Evolutionary conservation across 176 grass and related monocot species (phyloP), one percentile per base, ranked within the genome.

Genomic region (Rhipidocladum racemiflorum): DNA sequence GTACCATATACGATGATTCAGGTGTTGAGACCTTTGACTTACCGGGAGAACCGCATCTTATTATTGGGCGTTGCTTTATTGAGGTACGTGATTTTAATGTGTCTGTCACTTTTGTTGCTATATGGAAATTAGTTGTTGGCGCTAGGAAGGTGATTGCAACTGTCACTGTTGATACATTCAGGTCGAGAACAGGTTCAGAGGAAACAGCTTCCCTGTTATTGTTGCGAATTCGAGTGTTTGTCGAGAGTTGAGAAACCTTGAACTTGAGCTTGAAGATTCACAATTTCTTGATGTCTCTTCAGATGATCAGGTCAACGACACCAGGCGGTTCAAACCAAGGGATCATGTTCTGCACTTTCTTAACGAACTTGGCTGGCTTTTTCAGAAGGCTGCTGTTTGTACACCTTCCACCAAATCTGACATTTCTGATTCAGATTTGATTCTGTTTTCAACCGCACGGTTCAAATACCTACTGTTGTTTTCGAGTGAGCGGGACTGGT

Each of bases 121-220:
- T 75, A 6, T 54, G 51, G 1, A 59, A 36, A 87, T 72, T 55
- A 67, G 12, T 75, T 71, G 21, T 87, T 57, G 40, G 29, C 13
- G 23, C 51, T 80, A n/a, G n/a, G 61, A 72, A 85, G 61, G 39
- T 80, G 79, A 79, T 74, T 40, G 64, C 18, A 91, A 67, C 43
- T 89, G 46, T 84, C 23, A 50, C 71, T 49, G 34, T 85, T 95
- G 65, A 79, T 76, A 44, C 67, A 20, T 77, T 45, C 87, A 99
- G 97, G 97, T 99, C 28, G 97, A 99, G 29, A 99, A 93, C 88
- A 94, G 97, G 61, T 99, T 99, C 69, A 99, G 92, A 84, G 97
- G 97, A 71, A 95, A 99, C 63, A 91, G 87, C 49, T 99, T 96
- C 83, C 93, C 97, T 83, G 71, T 95, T 73, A 93, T 99, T 77